phyloP scores from a whole-genome alignment of 768 basidiomycete species.

The Mrakia hoshinonis region DNA sequence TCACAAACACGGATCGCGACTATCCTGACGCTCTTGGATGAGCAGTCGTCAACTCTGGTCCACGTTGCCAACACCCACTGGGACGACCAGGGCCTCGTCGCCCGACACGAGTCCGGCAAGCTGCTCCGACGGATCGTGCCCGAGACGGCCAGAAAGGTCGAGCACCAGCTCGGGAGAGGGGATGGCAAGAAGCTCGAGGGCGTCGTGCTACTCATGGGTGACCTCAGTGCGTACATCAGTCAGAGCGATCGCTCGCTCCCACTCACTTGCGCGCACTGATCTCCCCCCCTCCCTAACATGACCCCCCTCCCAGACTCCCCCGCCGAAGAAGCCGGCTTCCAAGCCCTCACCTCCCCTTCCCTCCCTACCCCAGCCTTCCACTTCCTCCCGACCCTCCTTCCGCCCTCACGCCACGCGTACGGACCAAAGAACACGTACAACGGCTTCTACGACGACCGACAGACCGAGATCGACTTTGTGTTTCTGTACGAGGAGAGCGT shows the following conservation, averaged over 20 bases:
- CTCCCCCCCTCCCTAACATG: neutral
- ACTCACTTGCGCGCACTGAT: neutral
- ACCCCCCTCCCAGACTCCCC: constrained; percentile 23
- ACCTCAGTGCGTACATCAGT: constrained; percentile 13
- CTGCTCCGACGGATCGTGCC: constrained; percentile 14
- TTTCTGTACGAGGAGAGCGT: constrained; percentile 14
- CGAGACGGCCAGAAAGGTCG: neutral
- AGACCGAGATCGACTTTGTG: constrained; percentile 26
- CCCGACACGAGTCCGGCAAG: constrained; percentile 14
- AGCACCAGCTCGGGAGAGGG: neutral
- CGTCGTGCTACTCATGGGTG: constrained; percentile 19
- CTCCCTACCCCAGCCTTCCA: constrained; percentile 1
- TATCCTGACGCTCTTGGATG: constrained; percentile 13
- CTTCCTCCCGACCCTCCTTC: constrained; percentile 4
- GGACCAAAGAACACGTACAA: constrained; percentile 21
- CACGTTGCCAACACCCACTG: constrained; percentile 28
- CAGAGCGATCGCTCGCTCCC: neutral
- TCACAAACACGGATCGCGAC: constrained; percentile 19
- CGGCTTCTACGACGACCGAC: neutral
- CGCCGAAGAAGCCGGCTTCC: constrained; percentile 25
- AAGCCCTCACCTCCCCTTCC: constrained; percentile 12
- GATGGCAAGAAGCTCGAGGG: constrained; percentile 19
- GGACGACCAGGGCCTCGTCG: constrained; percentile 23
- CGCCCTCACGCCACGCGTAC: neutral
- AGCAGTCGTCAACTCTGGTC: neutral